phyloP scores from a whole-genome alignment of 495 filamentous ascomycete species.

The Trypethelium eluteriae region DNA sequence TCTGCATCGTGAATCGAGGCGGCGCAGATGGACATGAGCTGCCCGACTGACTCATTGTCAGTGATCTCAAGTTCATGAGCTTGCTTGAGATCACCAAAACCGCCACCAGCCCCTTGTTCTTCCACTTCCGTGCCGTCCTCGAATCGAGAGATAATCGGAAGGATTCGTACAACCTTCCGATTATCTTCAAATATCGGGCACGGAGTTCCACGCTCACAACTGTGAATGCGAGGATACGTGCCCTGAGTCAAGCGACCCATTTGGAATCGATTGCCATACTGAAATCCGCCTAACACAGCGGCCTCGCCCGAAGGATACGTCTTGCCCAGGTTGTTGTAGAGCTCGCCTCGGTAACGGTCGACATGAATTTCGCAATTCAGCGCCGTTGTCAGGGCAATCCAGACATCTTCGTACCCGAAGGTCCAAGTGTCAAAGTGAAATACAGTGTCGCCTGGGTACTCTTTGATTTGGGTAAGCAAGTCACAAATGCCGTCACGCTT shows the following conservation, averaged over 20 bases:
- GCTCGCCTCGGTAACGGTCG: constrained; percentile 65
- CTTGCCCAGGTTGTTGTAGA: constrained; percentile 44
- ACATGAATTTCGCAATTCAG: constrained; percentile 71
- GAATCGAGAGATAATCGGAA: constrained; percentile 60
- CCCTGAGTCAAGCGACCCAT: constrained; percentile 63
- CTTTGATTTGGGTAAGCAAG: constrained; percentile 57
- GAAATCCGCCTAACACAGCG: constrained; percentile 64
- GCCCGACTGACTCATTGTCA: constrained; percentile 19
- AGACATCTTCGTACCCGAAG: constrained; percentile 85
- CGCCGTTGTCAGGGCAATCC: constrained; percentile 68
- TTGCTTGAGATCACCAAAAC: constrained; percentile 64
- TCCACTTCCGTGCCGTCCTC: constrained; percentile 52
- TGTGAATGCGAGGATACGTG: constrained; percentile 65
- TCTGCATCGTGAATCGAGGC: constrained; percentile 37
- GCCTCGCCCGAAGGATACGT: constrained; percentile 42
- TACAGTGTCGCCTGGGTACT: constrained; percentile 65
- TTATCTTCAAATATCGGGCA: constrained; percentile 51
- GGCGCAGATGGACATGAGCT: constrained; percentile 30
- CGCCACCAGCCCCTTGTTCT: constrained; percentile 72
- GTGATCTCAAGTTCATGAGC: constrained; percentile 56
- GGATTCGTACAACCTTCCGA: constrained; percentile 61
- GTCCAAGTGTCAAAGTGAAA: constrained; percentile 92
- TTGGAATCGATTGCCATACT: constrained; percentile 63
- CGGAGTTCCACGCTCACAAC: constrained; percentile 66
- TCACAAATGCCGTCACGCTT: constrained; percentile 70